Base-by-base conservation (phyloP, 2,329 filamentous ascomycete genomes). In the Trichoderma arundinaceum region DNA sequence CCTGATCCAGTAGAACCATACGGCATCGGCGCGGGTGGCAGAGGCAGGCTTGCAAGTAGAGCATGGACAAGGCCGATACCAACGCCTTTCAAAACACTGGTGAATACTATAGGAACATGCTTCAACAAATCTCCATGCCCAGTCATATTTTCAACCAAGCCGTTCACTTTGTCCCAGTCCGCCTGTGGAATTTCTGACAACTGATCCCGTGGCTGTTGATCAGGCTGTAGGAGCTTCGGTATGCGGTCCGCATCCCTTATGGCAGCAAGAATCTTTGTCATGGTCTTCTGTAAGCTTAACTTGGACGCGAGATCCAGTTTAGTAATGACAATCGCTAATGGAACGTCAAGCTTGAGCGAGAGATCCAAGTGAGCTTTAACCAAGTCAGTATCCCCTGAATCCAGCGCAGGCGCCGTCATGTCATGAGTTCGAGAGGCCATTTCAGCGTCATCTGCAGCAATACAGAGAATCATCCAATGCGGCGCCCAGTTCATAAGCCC, bases 401-500 rank as follows among this genome's bases (percentile, higher is more conserved):
- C 56, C 32, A 22, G 33, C 4, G 32, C 17, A 4, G 41, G 38
- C 6, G 57, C 64, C 61, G 61, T 62, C 5, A 41, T 44, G 15
- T 56, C 57, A 19, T 64, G 58, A 35, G 35, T 35, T 22, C 74
- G 35, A 4, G 73, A 70, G 3, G 71, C 71, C 52, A 75, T 72
- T 12, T 90, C 87, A 10, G 84, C 82, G 69, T 90, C 90, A 72
- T 95, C 91, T 41, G 92, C 92, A 53, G 92, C 88, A 68, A 98
- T 88, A 71, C 96, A 97, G 2, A 98, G 83, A 22, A 97, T 77
- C 1, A 92, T 93, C 90, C 95, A 99, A 75, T 98, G 93, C 8
- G 95, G 95, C 43, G 92, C 91, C 94, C 95, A 98, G 52, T 94
- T 95, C 69, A 99, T 85, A n/a, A 99, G 82, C 0, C 94, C 93